Evolutionary conservation across 768 basidiomycete genomes (phyloP).

Genomic region (Lepiota brunneoincarnata): DNA sequence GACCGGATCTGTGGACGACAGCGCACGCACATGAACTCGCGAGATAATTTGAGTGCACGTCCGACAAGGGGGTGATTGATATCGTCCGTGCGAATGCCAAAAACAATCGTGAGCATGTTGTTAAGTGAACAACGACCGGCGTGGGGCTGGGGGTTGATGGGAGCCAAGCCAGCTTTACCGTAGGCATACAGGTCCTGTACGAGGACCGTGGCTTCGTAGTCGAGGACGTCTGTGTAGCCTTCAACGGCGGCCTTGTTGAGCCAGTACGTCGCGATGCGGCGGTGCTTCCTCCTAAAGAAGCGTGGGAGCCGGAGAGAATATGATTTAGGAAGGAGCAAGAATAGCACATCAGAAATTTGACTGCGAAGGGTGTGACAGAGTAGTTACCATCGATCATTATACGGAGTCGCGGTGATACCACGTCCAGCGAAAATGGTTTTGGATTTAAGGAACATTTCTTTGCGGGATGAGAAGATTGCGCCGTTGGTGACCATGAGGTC

Average conservation of each 20-base stretch:
- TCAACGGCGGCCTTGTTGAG: conserved; percentile 33
- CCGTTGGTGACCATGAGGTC: conserved; percentile 45
- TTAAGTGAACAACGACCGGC: conserved; percentile 38
- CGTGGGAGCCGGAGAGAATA: neutral
- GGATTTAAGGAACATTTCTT: conserved; percentile 42
- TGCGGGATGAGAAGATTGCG: conserved; percentile 44
- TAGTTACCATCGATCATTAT: conserved; percentile 39
- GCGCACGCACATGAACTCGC: conserved; percentile 44
- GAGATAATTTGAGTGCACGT: conserved; percentile 32
- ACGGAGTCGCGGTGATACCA: conserved; percentile 42
- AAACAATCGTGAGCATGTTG: conserved; percentile 44
- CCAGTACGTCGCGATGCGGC: conserved; percentile 32
- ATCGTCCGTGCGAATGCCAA: conserved; percentile 38
- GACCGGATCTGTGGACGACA: neutral
- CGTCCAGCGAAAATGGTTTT: conserved; percentile 41
- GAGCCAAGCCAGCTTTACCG: conserved; percentile 25
- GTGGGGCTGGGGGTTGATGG: conserved; percentile 37
- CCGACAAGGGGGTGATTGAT: conserved; percentile 35
- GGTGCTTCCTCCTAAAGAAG: conserved; percentile 37
- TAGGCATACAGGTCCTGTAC: conserved; percentile 33
- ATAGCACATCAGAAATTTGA: neutral
- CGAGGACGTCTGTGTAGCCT: conserved; percentile 32
- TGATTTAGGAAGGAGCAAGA: too few relatives aligned
- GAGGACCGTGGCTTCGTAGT: conserved; percentile 37
- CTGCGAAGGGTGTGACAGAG: neutral